A percentile compares a stretch with the other conserved stretches of the same genome.
phyloP scores from a whole-genome alignment of 352 stramenopile genomes.

The Pythium aristosporum region DNA sequence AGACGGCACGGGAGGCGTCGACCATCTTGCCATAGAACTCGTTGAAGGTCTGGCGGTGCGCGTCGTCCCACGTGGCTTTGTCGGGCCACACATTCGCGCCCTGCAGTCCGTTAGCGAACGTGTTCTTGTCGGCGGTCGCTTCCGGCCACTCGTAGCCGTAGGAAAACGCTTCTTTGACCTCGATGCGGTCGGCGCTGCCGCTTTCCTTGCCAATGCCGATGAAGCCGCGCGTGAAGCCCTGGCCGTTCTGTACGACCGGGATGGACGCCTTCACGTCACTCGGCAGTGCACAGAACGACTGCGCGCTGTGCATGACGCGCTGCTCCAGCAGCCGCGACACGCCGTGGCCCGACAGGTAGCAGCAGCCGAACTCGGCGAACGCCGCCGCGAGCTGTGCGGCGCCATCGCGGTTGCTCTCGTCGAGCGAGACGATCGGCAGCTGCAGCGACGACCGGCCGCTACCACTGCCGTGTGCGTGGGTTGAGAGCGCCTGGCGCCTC shows the following conservation, averaged over 20 bases:
- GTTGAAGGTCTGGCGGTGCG: constrained; percentile 45
- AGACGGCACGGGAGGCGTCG: constrained; percentile 47
- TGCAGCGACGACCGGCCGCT: constrained; percentile 10
- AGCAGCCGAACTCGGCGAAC: constrained; percentile 72
- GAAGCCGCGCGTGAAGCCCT: constrained; percentile 78
- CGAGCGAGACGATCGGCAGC: constrained; percentile 51
- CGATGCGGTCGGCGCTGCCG: constrained; percentile 69
- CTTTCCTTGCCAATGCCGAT: constrained; percentile 81
- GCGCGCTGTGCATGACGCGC: constrained; percentile 52
- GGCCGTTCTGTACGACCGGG: constrained; percentile 55
- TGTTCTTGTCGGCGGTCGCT: background rate
- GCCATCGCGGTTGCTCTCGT: constrained; percentile 36
- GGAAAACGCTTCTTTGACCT: constrained; percentile 84
- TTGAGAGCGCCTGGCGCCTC: background rate
- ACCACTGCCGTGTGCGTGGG: background rate
- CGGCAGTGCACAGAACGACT: constrained; percentile 60
- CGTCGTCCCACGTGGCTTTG: constrained; percentile 28
- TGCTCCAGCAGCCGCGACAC: constrained; percentile 51
- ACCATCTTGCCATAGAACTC: constrained; percentile 63
- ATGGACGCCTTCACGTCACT: constrained; percentile 51
- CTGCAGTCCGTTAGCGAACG: constrained; percentile 62
- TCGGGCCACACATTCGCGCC: constrained; percentile 69
- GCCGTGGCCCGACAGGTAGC: constrained; percentile 69
- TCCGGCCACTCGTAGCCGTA: constrained; percentile 75
- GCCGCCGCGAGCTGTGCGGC: constrained; percentile 48